Evolutionary conservation across 495 filamentous ascomycete genomes (phyloP).

Genomic region (Annulohypoxylon nitens): DNA sequence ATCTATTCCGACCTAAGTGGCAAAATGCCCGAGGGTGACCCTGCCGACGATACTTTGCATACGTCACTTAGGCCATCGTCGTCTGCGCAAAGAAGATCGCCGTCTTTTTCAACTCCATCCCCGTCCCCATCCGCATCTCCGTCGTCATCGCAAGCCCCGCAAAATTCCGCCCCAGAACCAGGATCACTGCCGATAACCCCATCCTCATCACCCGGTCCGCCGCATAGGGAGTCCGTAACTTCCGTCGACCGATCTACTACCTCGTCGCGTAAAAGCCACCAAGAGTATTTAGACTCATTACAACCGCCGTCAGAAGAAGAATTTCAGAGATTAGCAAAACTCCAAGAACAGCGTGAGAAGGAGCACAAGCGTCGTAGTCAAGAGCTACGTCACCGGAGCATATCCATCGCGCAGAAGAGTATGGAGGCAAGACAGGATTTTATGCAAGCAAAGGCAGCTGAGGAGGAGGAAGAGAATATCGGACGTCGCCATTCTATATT

Average conservation of each 20-base stretch:
- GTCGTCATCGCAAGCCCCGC: conserved; percentile 29
- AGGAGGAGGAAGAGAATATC: conserved; percentile 24
- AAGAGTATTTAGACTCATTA: conserved; percentile 65
- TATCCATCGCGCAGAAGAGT: conserved; percentile 34
- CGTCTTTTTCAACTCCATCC: conserved; percentile 21
- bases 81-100: conserved; percentile 19
- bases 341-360: conserved; percentile 63
- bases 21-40: conserved; percentile 26
- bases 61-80: conserved; percentile 8
- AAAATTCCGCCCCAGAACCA: conserved; percentile 21
- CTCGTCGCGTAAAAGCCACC: conserved; percentile 41
- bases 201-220: conserved; percentile 37
- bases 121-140: conserved; percentile 17
- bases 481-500: conserved; percentile 13
- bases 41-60: not conserved
- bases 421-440: conserved; percentile 50
- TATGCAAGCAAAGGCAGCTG: conserved; percentile 41
- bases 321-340: conserved; percentile 57
- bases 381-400: conserved; percentile 51
- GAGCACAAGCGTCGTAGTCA: conserved; percentile 54
- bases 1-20: conserved; percentile 16
- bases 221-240: conserved; percentile 13
- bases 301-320: conserved; percentile 59
- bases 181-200: conserved; percentile 41
- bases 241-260: conserved; percentile 22